Evolutionary conservation across 345 rosid species (phyloP).

Genomic region (Cochlearia excelsa): DNA sequence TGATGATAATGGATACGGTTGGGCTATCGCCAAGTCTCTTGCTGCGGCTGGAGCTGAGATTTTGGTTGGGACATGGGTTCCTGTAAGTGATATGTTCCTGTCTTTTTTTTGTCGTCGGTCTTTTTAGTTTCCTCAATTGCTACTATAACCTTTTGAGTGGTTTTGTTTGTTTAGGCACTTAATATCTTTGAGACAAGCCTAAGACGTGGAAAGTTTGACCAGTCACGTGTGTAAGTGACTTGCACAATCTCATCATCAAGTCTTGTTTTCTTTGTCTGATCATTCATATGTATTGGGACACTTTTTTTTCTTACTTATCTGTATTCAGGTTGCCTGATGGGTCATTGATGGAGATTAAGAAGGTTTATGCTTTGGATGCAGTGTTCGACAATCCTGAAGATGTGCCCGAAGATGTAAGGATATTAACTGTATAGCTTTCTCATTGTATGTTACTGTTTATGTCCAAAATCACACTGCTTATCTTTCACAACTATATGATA

Average conservation of each 20-base stretch:
- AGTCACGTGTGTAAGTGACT: conserved; percentile 77
- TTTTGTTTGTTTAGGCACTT: conserved; percentile 51
- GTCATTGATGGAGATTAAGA: conserved; percentile 85
- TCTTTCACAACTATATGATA: conserved; percentile 12
- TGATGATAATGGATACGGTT: conserved; percentile 97
- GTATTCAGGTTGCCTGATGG: conserved; percentile 81
- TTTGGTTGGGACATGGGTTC: conserved; percentile 97
- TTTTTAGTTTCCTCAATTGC: conserved; percentile 13
- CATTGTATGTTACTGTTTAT: conserved; percentile 5
- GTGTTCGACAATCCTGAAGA: conserved; percentile 76
- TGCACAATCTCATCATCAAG: conserved; percentile 6
- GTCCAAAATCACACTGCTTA: background rate
- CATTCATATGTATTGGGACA: conserved; percentile 2
- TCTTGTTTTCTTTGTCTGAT: conserved; percentile 5
- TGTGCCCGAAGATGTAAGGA: conserved; percentile 90
- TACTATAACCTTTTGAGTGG: conserved; percentile 33
- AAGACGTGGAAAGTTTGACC: conserved; percentile 92
- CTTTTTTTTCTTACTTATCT: background rate
- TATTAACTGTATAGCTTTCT: conserved; percentile 14
- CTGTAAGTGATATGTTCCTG: conserved; percentile 51
- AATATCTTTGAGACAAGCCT: conserved; percentile 91
- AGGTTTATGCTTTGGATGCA: conserved; percentile 91
- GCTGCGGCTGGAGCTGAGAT: conserved; percentile 99
- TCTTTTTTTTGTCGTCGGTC: background rate
- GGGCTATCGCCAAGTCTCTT: conserved; percentile 99